Conservation (phyloP, 2,329 filamentous ascomycete species). For the Teratosphaeria gauchensis region DNA sequence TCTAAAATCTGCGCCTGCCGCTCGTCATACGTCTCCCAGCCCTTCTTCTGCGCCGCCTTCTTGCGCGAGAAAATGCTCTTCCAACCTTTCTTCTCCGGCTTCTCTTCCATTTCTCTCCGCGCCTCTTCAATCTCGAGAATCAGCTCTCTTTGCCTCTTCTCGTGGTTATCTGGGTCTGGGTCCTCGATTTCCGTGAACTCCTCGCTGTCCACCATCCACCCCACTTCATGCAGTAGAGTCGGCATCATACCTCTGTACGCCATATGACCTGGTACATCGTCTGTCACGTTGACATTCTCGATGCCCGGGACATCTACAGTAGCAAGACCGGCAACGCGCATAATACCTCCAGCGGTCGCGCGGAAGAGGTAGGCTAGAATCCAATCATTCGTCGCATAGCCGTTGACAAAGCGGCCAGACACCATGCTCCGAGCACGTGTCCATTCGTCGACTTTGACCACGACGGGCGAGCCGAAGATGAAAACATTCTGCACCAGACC, state of each 20-base stretch:
- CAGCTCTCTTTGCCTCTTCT: conserved; percentile 76
- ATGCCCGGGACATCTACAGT: conserved; percentile 70
- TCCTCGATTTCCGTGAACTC: conserved; percentile 97
- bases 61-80: conserved; percentile 72
- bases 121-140: conserved; percentile 97
- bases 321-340: conserved; percentile 74
- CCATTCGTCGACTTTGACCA: conserved; percentile 87
- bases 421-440: conserved; percentile 72
- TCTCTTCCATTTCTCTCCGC: conserved; percentile 66
- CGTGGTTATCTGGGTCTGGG: conserved; percentile 88
- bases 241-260: conserved; percentile 92
- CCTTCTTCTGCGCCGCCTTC: conserved; percentile 64
- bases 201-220: conserved; percentile 84
- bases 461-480: conserved; percentile 83
- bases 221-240: conserved; percentile 71
- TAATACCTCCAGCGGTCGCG: conserved; percentile 83
- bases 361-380: conserved; percentile 91
- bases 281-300: conserved; percentile 83
- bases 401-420: conserved; percentile 87
- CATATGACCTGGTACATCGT: conserved; percentile 86
- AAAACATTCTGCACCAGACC: conserved; percentile 93
- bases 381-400: conserved; percentile 92
- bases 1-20: conserved; percentile 33
- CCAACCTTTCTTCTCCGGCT: conserved; percentile 62
- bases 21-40: conserved; percentile 92